Conservation (phyloP, 2,329 filamentous ascomycete genomes). For the Alternaria sp. region DNA sequence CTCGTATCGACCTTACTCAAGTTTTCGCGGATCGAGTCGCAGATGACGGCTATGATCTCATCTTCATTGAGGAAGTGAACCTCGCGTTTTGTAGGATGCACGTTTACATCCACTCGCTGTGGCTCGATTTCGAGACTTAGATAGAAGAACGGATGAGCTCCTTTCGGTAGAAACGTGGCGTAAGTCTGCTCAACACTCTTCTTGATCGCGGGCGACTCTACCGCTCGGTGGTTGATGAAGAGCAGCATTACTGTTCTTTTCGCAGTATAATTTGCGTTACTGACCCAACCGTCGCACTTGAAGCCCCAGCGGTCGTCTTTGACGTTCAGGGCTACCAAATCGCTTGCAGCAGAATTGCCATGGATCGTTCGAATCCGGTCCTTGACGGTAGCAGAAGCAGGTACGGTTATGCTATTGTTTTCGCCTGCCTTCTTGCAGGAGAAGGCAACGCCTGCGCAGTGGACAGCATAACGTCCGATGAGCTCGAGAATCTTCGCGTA, state of each 20-base stretch:
- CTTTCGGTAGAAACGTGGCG: conserved; percentile 84
- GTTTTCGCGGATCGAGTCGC: conserved; percentile 76
- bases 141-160: conserved; percentile 92
- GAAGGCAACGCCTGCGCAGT: conserved; percentile 89
- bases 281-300: conserved; percentile 78
- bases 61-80: conserved; percentile 98
- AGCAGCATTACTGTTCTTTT: conserved; percentile 87
- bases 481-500: conserved; percentile 98
- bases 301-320: conserved; percentile 83
- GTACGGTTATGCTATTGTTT: conserved; percentile 76
- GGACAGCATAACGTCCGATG: conserved; percentile 89
- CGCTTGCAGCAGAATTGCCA: conserved; percentile 82
- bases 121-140: conserved; percentile 92
- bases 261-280: conserved; percentile 92
- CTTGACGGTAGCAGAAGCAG: conserved; percentile 71
- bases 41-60: conserved; percentile 88
- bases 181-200: conserved; percentile 93
- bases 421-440: conserved; percentile 97
- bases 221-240: conserved; percentile 95
- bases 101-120: conserved; percentile 90
- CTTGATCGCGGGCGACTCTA: conserved; percentile 87
- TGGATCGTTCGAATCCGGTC: conserved; percentile 93
- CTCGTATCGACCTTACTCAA: conserved; percentile 90
- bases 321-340: conserved; percentile 77
- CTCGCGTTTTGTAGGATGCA: conserved; percentile 95